Percentiles rank a stretch among this genome's conserved stretches.
Evolutionary conservation across 495 filamentous ascomycete species (phyloP).

Genomic region (Parathielavia hyrcaniae): DNA sequence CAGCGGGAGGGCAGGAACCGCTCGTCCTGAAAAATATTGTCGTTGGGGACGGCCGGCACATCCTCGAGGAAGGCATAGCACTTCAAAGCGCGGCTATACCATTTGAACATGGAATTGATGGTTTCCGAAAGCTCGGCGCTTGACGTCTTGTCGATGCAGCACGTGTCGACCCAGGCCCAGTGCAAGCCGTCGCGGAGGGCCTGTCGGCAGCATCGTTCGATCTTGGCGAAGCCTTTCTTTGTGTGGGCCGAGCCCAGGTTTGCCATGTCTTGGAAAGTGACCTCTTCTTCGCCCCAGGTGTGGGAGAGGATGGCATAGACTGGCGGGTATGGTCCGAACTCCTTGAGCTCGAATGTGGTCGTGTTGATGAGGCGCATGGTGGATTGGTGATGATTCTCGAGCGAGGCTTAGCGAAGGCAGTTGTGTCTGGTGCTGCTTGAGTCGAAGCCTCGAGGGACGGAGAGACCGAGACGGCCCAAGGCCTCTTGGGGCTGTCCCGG

Average conservation of each 20-base stretch:
- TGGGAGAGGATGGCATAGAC: conserved; percentile 25
- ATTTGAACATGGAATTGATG: conserved; percentile 34
- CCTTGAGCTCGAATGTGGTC: neutral
- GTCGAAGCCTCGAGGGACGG: no score
- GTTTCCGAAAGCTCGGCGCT: conserved; percentile 36
- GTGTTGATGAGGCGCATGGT: neutral
- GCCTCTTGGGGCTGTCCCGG: no score
- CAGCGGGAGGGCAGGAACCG: conserved; percentile 24
- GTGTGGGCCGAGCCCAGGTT: neutral
- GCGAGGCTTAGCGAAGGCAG: no score
- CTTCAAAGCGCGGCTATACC: conserved; percentile 6
- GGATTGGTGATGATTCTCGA: no score
- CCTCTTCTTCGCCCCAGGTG: conserved; percentile 21
- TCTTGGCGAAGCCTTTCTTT: conserved; percentile 29
- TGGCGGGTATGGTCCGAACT: neutral
- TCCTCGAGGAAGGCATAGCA: conserved; percentile 24
- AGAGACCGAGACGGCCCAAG: no score
- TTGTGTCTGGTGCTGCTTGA: neutral
- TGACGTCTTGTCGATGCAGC: conserved; percentile 36
- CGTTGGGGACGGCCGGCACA: neutral
- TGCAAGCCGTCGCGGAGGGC: conserved; percentile 10
- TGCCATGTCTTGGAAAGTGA: conserved; percentile 17
- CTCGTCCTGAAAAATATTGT: neutral
- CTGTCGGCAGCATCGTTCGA: conserved; percentile 13
- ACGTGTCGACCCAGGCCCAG: conserved; percentile 25